Evolutionary conservation across 768 basidiomycete species (phyloP).

Genomic region (Mycena metata): DNA sequence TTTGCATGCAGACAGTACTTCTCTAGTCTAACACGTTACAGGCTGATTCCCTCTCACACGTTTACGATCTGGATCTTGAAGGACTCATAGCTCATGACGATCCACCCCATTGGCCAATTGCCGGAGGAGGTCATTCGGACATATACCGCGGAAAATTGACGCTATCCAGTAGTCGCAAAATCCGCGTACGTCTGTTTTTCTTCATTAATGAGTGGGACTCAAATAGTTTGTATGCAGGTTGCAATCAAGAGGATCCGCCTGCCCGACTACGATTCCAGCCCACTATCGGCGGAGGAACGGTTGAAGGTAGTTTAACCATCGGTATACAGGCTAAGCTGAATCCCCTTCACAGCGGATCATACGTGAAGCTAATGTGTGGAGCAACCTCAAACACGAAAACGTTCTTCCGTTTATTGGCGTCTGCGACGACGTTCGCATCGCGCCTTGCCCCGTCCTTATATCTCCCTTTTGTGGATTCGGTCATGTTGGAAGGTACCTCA

Average conservation of each 20-base stretch:
- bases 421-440: conserved; percentile 18
- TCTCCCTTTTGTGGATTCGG: conserved; percentile 27
- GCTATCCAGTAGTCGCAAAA: conserved; percentile 18
- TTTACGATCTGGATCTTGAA: conserved; percentile 18
- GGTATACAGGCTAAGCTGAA: not conserved
- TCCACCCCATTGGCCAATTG: conserved; percentile 22
- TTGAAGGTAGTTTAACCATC: conserved; percentile 14
- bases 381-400: conserved; percentile 22
- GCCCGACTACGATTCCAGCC: not conserved
- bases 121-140: conserved; percentile 25
- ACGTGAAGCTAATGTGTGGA: conserved; percentile 30
- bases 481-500: conserved; percentile 21
- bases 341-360: conserved; percentile 16
- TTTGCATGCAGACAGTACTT: conserved; percentile 3
- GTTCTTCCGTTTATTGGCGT: conserved; percentile 31
- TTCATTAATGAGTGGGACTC: not conserved
- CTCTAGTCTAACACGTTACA: conserved; percentile 6
- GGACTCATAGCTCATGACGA: conserved; percentile 16
- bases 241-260: conserved; percentile 28
- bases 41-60: conserved; percentile 7
- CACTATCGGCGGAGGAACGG: conserved; percentile 11
- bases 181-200: conserved; percentile 10
- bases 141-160: conserved; percentile 30
- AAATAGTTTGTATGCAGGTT: conserved; percentile 2
- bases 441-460: conserved; percentile 24